Base-by-base conservation (phyloP, 371 early-diverging fungal genomes). In the Mucor lusitanicus region DNA sequence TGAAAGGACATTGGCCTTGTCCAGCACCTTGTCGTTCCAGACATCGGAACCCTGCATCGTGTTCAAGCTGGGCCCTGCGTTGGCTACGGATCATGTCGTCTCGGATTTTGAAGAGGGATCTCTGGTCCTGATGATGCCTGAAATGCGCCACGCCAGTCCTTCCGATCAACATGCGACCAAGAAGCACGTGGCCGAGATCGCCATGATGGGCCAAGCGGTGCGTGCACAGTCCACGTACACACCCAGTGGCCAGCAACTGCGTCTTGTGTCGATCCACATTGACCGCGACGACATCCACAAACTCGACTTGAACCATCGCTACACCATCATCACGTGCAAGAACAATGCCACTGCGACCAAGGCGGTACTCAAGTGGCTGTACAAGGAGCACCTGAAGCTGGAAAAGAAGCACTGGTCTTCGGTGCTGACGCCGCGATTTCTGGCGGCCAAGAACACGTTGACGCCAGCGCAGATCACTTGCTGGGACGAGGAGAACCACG, bases 291-390 rank as follows among this genome's bases (percentile, higher is more conserved):
- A 71, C 3, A 9, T 75, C 0, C 1, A 15, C 21, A 67, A 53
- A 12, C 13, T 78, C 0, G 50, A 67, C 13, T 70, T 70, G 71
- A 59, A 61, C 1, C n/a, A 27, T 3, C 35, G 19, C 4, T 82
- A 79, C 39, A 74, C 74, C 0, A 30, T 75, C 13, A 25, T 77
- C 5, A 54, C 60, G 0, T 62, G 55, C 13, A 40, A 35, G 3
- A 64, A 46, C 15, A 79, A 82, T 61, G 74, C 74, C 15, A 7
- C 61, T 0, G 21, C 76, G 3, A 63, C 63, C 0, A 27, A 76
- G 1, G 64, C 82, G 3, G 48, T 65, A 0, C 67, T 82, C 2
- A 25, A 48, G 0, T 82, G 80, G 80, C 59, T 79, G 6, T 42
- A 55, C 3, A 17, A 50, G 11, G 60, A 67, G 4, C 54, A 28